Evolutionary conservation across 2,329 filamentous ascomycete species (phyloP).

Genomic region (Chlorencoelia australis): DNA sequence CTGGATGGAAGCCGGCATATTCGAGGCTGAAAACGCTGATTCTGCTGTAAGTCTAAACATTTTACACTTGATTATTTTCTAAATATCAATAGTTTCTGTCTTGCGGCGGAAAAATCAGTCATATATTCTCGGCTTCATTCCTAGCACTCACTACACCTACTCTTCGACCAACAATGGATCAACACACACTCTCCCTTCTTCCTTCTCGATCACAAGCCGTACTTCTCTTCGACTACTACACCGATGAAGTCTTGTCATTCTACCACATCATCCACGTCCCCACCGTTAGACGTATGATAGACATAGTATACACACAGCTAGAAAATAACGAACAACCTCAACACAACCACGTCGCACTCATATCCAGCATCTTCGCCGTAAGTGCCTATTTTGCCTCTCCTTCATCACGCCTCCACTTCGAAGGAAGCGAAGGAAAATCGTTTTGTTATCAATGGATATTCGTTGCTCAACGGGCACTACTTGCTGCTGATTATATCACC

Average conservation of each 20-base stretch:
- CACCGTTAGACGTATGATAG: conserved; percentile 9
- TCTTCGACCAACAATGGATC: conserved; percentile 1
- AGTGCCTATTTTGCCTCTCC: conserved; percentile 14
- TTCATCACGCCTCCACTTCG: conserved; percentile 6
- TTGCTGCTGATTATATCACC: conserved; percentile 21
- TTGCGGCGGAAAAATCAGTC: conserved; percentile 4
- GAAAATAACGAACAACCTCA: conserved; percentile 10
- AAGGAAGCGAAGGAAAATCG: conserved; percentile 2
- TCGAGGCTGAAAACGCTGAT: not conserved
- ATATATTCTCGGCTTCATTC: conserved; percentile 12
- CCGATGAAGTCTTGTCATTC: conserved; percentile 14
- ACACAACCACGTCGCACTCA: conserved; percentile 11
- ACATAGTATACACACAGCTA: conserved; percentile 11
- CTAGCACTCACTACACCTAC: conserved; percentile 7
- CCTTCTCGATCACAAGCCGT: conserved; percentile 10
- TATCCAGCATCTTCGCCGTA: conserved; percentile 14
- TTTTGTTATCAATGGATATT: conserved; percentile 9
- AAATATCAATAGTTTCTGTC: not conserved
- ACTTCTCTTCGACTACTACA: conserved; percentile 13
- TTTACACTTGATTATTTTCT: not conserved
- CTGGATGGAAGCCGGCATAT: conserved; percentile 4
- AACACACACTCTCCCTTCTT: conserved; percentile 7
- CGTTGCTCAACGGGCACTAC: conserved; percentile 14
- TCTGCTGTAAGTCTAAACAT: not conserved
- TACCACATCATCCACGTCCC: conserved; percentile 19